Base-by-base conservation (phyloP, 1,284 basidiomycete species). In the Leccinum subrobustum region DNA sequence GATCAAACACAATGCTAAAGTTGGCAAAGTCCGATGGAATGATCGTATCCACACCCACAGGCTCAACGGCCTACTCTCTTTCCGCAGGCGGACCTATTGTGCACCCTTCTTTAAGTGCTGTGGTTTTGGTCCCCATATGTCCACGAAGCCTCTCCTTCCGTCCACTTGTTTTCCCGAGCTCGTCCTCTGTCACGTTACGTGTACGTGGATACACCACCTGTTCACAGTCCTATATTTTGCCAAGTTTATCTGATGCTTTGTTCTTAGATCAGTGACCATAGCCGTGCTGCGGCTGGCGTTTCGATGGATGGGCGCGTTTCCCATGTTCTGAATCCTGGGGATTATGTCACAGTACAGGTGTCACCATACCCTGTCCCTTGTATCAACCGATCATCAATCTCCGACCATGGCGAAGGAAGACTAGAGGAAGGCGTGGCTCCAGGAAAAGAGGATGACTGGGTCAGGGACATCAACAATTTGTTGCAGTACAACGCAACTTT, bases 31-130 rank as follows among this genome's bases (percentile, higher is more conserved):
- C 95, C 35, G 96, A 98, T 70, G 96, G 96, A 18, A 78, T 98
- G 54, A 95, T 98, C 60, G 87, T 98, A 52, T 94, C 95, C 1
- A 98, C 96, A 1, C 96, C 96, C 4, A 98, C 96, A 0, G 96
- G 96, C 1, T 98, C 95, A 14, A 98, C 96, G 1, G 96, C 96
- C 3, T 98, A 98, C 76, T 97, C 95, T 1, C 83, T 98, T 37
- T 96, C 95, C 1, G 93, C 96, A 0, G 96, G 96, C 25, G 96
- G 96, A 6, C 96, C 96, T 1, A 98, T 98, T 66, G 93, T 97
- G 0, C 96, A 98, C 69, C 96, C 96, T 0, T 93, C 92, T 3
- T 81, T 96, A 20, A 92, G 92, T 65, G 92, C 93, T 1, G 82
- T 98, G 56, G 88, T 98, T 9, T 79, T 98, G 27, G 98, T 96